These are phyloP conservation scores for Alternaria solani DNA, from an alignment of 2,329 filamentous ascomycete genomes.

Conservation along the genomic window DNA sequence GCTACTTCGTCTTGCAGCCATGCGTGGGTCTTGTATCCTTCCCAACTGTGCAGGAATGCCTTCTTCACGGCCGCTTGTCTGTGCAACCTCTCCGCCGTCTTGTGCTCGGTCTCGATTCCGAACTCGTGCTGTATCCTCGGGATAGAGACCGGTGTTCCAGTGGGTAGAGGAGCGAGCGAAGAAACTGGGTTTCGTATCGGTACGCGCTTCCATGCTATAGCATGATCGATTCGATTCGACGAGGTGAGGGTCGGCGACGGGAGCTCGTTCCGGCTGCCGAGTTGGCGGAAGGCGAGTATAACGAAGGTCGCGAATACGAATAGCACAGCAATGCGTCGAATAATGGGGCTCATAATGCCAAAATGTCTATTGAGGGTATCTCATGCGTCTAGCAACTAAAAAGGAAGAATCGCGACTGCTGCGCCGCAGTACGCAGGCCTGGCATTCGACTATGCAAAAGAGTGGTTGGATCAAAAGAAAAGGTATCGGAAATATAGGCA, in stretches of 20 bases:
- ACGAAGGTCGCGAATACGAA: constrained; percentile 37
- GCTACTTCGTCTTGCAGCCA: constrained; percentile 63
- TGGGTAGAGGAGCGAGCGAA: constrained; percentile 44
- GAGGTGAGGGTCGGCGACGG: constrained; percentile 34
- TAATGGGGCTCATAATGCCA: constrained; percentile 36
- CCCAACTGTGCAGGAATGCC: constrained; percentile 53
- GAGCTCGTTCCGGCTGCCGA: constrained; percentile 27
- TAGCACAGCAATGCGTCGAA: constrained; percentile 43
- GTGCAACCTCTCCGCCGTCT: constrained; percentile 40
- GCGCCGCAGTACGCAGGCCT: neutral
- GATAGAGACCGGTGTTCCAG: constrained; percentile 38
- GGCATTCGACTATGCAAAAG: constrained; percentile 4
- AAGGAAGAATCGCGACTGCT: neutral
- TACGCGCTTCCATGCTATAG: constrained; percentile 47
- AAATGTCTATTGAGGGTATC: constrained; percentile 9
- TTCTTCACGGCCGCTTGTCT: constrained; percentile 48
- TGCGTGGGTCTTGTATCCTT: constrained; percentile 61
- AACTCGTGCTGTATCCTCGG: constrained; percentile 51
- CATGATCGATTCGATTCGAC: constrained; percentile 36
- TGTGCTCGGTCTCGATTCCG: constrained; percentile 44
- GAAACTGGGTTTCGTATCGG: constrained; percentile 42
- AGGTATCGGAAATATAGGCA: neutral
- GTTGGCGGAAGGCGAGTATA: constrained; percentile 43
- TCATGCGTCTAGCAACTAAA: neutral
- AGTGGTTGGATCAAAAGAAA: neutral